Evolutionary conservation across 495 filamentous ascomycete genomes (phyloP), one percentile per base, ranked within the genome.

Genomic region (Talaromyces borbonicus): DNA sequence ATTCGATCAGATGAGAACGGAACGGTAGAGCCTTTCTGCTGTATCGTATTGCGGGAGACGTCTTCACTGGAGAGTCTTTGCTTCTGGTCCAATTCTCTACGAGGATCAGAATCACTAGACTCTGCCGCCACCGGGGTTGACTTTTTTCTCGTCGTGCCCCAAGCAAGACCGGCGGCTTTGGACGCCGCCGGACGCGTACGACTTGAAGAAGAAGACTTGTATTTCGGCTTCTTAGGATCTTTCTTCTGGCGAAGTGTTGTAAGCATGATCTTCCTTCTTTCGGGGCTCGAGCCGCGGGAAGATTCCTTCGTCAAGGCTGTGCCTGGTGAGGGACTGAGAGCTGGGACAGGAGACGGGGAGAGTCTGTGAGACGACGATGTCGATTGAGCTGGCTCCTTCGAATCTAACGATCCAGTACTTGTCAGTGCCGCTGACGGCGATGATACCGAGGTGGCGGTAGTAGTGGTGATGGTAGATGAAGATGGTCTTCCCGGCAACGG

Each of bases 101-200:
- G 43, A 11, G 36, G 9, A 16, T 46, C 43, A n/a, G 43, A 46
- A 36, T 46, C 43, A 35, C 43, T 46, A 25, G 43, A 46, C 23
- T 25, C 38, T 0, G 23, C 2, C n/a, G 38, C 20, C n/a, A 25
- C 12, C 15, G 23, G 38, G 14, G 12, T 23, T 26, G 38, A 6
- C 14, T 41, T 41, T n/a, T 41, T 41, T 30, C 27, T n/a, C 4
- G 18, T 26, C 15, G 31, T 22, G 19, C 39, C 78, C 90, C 90
- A 98, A 14, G 90, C 90, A 27, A 94, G 63, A 2, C 84, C 83
- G 1, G 92, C 92, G 11, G 92, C 92, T 60, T 85, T 93, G 32
- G 84, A 88, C 23, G 89, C 87, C 36, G 72, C 73, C 35, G 65
- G 73, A 22, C 67, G 60, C 23, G 52, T 49, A 42, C 18, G 45